Evolutionary conservation across 257 asterid genomes (phyloP).

Genomic region (Scutellaria galericulata): DNA sequence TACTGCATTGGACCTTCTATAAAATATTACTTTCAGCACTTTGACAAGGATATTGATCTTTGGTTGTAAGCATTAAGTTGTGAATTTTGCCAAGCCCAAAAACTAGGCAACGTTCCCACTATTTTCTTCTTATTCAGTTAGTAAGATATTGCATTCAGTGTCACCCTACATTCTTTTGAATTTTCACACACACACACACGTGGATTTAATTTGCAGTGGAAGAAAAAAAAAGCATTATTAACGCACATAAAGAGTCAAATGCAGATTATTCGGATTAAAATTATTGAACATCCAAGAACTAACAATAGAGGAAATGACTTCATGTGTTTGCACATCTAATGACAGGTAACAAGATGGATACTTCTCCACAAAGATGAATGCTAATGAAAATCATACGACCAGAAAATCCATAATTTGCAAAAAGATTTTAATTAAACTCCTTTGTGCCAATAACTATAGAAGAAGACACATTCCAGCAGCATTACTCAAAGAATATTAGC

Average conservation of each 20-base stretch:
- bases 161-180: not conserved
- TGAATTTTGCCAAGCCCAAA: not conserved
- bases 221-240: not conserved
- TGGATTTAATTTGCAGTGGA: not conserved
- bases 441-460: not conserved
- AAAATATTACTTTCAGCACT: not conserved
- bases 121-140: not conserved
- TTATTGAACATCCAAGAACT: constrained; percentile 8
- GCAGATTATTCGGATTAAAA: not conserved
- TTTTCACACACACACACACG: not conserved
- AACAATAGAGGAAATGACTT: not conserved
- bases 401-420: constrained; percentile 5
- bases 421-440: not conserved
- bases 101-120: not conserved
- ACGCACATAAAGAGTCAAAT: not conserved
- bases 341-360: not conserved
- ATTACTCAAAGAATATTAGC: not conserved
- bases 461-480: constrained; percentile 8
- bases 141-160: not conserved
- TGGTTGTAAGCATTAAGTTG: not conserved
- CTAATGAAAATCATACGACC: constrained; percentile 5
- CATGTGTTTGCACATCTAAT: not conserved
- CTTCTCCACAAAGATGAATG: constrained; percentile 3
- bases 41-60: not conserved
- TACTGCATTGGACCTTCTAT: not conserved